Conservation (phyloP, 2,329 filamentous ascomycete species). For the Fusarium ramigenum region DNA sequence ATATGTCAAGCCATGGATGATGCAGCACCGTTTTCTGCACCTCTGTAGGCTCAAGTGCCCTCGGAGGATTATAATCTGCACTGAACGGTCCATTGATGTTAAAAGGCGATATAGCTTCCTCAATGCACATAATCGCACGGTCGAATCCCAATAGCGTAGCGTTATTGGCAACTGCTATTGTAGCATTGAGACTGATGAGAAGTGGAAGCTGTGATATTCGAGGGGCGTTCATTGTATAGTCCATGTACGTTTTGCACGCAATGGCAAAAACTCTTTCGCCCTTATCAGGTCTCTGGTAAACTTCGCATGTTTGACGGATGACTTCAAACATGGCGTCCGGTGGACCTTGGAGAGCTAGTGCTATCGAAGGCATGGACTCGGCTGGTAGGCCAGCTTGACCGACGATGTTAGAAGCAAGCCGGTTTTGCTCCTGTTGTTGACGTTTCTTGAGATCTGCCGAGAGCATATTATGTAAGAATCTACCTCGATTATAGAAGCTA, state of each 20-base stretch:
- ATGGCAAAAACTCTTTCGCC: background rate
- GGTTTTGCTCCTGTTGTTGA: background rate
- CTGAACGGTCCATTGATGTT: background rate
- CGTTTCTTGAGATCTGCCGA: background rate
- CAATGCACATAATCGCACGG: background rate
- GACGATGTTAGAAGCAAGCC: background rate
- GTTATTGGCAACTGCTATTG: conserved; percentile 12
- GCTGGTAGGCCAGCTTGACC: background rate
- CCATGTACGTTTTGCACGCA: conserved; percentile 8
- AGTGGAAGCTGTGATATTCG: conserved; percentile 10
- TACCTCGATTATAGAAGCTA: accelerated
- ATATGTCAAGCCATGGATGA: conserved; percentile 23
- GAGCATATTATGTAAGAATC: accelerated
- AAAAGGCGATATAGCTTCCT: conserved; percentile 2
- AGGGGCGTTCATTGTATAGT: conserved; percentile 12
- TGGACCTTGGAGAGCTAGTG: accelerated
- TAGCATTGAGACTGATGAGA: conserved; percentile 10
- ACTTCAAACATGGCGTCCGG: background rate
- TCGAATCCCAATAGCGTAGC: background rate
- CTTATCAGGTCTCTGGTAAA: background rate
- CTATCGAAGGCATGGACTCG: background rate
- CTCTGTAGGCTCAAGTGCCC: background rate
- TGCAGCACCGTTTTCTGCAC: background rate
- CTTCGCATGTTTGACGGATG: background rate
- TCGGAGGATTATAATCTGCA: background rate